Base-by-base conservation (phyloP, 1,139 yeast genomes). In the Meyerozyma elateridarum region DNA sequence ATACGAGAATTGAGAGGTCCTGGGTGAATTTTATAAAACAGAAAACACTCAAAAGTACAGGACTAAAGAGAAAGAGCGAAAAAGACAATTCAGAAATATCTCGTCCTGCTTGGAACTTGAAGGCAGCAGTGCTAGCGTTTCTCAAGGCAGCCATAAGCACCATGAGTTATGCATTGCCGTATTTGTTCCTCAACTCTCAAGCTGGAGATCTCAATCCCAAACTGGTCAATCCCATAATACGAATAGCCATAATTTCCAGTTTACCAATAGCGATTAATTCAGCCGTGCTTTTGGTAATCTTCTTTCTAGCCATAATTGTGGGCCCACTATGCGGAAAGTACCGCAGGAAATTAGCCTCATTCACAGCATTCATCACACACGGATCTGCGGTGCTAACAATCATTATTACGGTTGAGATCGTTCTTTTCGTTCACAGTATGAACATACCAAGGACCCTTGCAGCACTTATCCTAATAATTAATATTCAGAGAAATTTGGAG, bases 161-260 rank as follows among this genome's bases (percentile, higher is more conserved):
- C 3, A 11, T 56, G 1, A 59, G 68, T 32, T 62, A 70, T 34
- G 60, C 76, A 20, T 49, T 74, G 20, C 88, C 93, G 0, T 85
- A 76, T 46, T 58, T 78, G 31, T 87, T 79, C 46, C 72, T 80
- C 32, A 83, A 82, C 48, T 64, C 89, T 0, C 93, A 83, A 52
- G 77, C 76, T 25, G 85, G 85, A 3, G 80, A 78, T 1, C 16
- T 25, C 5, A 34, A 38, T 12, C 72, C 70, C 0, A 44, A 44
- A n/a, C 64, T 69, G 0, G 70, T 79, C 1, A 74, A 80, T 44
- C 70, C 83, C 0, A 34, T 79, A 1, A 29, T 77, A 7, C 59
- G 93, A 29, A 48, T 84, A 6, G 44, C 61, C 0, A 47, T 82
- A 5, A 58, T 79, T 2, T 58, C 79, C 0, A 32, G 73, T 24